A percentile compares a stretch with the other conserved stretches of the same genome.
These are phyloP conservation scores for Kluyveromyces nonfermentans DNA, from an alignment of 805 yeast genomes.

Conservation along the genomic window DNA sequence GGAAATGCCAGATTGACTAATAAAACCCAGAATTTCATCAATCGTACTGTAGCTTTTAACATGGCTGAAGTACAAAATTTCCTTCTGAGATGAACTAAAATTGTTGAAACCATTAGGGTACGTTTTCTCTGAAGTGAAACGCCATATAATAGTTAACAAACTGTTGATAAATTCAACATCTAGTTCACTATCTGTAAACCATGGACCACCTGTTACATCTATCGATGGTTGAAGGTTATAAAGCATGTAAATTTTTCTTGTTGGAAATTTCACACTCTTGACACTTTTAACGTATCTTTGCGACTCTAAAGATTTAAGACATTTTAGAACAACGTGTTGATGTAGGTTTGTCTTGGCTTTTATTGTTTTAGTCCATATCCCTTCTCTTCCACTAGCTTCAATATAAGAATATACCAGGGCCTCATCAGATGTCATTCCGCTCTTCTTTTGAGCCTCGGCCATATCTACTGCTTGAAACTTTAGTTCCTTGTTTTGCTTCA, in stretches of 20 bases:
- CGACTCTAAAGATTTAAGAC: slow-evolving; percentile 68
- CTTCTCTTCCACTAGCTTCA: slow-evolving; percentile 89
- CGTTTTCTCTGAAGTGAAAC: slow-evolving; percentile 67
- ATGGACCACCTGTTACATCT: slow-evolving; percentile 97
- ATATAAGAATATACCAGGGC: slow-evolving; percentile 84
- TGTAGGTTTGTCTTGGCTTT: slow-evolving; percentile 83
- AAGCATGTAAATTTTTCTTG: slow-evolving; percentile 92
- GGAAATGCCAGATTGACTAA: slow-evolving; percentile 62
- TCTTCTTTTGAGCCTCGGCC: slow-evolving; percentile 67
- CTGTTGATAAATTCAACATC: slow-evolving; percentile 90
- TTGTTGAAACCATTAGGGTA: slow-evolving; percentile 59
- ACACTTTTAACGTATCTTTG: slow-evolving; percentile 82
- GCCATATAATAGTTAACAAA: slow-evolving; percentile 76
- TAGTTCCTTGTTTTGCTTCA: slow-evolving; percentile 56
- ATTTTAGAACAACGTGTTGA: slow-evolving; percentile 80
- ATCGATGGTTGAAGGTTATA: slow-evolving; percentile 88
- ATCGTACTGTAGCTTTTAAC: slow-evolving; percentile 59
- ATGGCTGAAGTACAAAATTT: slow-evolving; percentile 40
- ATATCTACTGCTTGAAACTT: slow-evolving; percentile 67
- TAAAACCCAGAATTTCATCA: slow-evolving; percentile 68
- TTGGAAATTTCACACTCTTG: slow-evolving; percentile 85
- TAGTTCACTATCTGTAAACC: slow-evolving; percentile 94
- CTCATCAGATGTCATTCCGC: slow-evolving; percentile 78
- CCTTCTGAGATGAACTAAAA: slow-evolving; percentile 13
- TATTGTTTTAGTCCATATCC: slow-evolving; percentile 91